These are phyloP conservation scores for Plasmodium chabaudi DNA, from an alignment of 169 alveolate genomes.

Conservation along the genomic window DNA sequence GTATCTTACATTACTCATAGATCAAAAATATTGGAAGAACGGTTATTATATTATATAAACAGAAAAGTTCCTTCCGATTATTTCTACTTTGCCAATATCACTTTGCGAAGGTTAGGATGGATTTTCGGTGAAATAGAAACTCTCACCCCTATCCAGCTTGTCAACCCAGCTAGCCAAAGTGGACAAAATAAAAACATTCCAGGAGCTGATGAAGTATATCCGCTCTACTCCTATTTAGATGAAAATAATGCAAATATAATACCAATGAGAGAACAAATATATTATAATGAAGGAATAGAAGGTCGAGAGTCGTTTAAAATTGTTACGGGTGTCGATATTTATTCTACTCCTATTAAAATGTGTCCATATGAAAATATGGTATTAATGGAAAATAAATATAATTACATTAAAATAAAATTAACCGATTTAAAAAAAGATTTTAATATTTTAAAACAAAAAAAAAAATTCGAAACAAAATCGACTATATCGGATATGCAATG, in stretches of 20 bases:
- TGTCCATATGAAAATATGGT: slow-evolving; percentile 36
- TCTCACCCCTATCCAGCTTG: not conserved
- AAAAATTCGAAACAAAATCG: slow-evolving; percentile 3
- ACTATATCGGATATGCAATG: slow-evolving; percentile 47
- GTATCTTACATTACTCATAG: slow-evolving; percentile 63
- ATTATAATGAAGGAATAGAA: slow-evolving; percentile 63
- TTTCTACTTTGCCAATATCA: slow-evolving; percentile 59
- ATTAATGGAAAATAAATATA: slow-evolving; percentile 49
- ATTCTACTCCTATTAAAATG: slow-evolving; percentile 54
- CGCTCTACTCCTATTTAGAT: slow-evolving; percentile 45
- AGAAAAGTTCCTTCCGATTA: slow-evolving; percentile 46
- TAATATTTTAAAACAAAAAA: slow-evolving; percentile 34
- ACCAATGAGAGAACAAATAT: slow-evolving; percentile 66
- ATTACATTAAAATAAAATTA: slow-evolving; percentile 48
- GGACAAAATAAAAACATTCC: not conserved
- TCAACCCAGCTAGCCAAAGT: no score
- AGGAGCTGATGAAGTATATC: slow-evolving; percentile 14
- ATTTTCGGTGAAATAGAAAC: slow-evolving; percentile 64
- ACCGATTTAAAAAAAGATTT: slow-evolving; percentile 51
- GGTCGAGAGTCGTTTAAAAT: slow-evolving; percentile 32
- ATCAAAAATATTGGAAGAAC: slow-evolving; percentile 53
- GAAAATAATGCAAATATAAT: slow-evolving; percentile 16
- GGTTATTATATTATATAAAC: slow-evolving; percentile 24
- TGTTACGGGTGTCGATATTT: slow-evolving; percentile 43
- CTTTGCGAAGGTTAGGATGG: slow-evolving; percentile 58